Percentiles rank a stretch among this genome's conserved stretches.
Conservation (phyloP, 73 alveolate genomes). For the Effrenium voratum region DNA sequence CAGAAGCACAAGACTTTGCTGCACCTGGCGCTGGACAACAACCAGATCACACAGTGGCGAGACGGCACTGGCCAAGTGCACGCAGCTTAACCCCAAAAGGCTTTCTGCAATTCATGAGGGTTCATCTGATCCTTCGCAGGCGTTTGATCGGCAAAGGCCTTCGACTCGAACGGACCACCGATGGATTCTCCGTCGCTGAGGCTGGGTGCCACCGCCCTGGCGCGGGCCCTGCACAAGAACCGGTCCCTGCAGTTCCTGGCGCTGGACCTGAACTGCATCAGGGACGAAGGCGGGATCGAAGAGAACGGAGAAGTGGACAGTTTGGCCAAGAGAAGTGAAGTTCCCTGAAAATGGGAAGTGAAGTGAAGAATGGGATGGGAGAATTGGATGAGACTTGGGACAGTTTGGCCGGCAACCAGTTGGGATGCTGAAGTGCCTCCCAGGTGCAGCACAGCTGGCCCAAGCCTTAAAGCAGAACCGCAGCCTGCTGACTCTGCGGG, state of each 20-base stretch:
- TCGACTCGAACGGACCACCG: too few relatives aligned
- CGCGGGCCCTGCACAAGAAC: constrained; percentile 8
- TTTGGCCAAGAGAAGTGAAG: background rate
- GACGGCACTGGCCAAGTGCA: too few relatives aligned
- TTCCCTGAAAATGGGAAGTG: background rate
- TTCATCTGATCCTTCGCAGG: too few relatives aligned
- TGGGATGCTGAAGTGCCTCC: background rate
- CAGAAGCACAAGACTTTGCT: background rate
- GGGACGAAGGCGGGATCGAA: constrained; percentile 15
- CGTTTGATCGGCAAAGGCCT: too few relatives aligned
- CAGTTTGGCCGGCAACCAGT: too few relatives aligned
- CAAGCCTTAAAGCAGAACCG: constrained; percentile 46
- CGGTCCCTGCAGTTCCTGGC: constrained; percentile 28
- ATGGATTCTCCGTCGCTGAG: too few relatives aligned
- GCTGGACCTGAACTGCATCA: constrained; percentile 53
- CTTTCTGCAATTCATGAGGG: too few relatives aligned
- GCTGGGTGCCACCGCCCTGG: constrained; percentile 20
- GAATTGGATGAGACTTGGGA: too few relatives aligned
- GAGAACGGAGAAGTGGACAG: background rate
- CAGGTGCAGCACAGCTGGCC: constrained; percentile 41
- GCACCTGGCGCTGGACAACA: constrained; percentile 31
- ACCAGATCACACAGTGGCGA: too few relatives aligned
- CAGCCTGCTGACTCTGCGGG: constrained; percentile 39
- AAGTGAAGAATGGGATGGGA: background rate
- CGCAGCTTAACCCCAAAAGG: too few relatives aligned